These are phyloP conservation scores for Stromatinia cepivora DNA, from an alignment of 2,329 filamentous ascomycete species.

Conservation along the genomic window DNA sequence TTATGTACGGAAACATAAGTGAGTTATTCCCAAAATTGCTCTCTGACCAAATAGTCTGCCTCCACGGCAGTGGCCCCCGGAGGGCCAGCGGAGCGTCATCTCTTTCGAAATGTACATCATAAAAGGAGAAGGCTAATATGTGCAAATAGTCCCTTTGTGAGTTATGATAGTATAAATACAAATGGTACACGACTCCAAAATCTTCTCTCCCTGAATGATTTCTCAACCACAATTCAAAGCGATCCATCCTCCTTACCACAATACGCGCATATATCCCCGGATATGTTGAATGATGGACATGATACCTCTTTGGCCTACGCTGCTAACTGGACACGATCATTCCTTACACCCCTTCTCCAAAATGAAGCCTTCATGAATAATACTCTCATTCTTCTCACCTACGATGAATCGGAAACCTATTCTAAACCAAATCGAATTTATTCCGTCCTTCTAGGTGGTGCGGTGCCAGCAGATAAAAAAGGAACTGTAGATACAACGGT, in stretches of 20 bases:
- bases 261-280: constrained; percentile 62
- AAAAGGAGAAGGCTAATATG: constrained; percentile 16
- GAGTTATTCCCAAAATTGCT: constrained; percentile 16
- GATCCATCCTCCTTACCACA: constrained; percentile 56
- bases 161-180: constrained; percentile 56
- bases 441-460: constrained; percentile 55
- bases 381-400: constrained; percentile 58
- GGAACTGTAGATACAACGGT: constrained; percentile 54
- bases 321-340: constrained; percentile 52
- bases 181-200: constrained; percentile 53
- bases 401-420: constrained; percentile 58
- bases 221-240: constrained; percentile 57
- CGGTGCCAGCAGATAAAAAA: constrained; percentile 48
- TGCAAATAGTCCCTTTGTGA: constrained; percentile 43
- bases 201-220: constrained; percentile 63
- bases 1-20: constrained; percentile 42
- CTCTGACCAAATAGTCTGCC: not conserved
- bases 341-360: constrained; percentile 54
- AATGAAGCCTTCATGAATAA: constrained; percentile 53
- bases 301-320: constrained; percentile 54
- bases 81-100: constrained; percentile 8
- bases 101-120: not conserved
- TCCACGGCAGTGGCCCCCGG: constrained; percentile 20
- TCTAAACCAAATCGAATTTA: constrained; percentile 54
- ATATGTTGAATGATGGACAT: constrained; percentile 68